Conservation (phyloP, 1,139 yeast genomes). For the Suhomyces anneliseae region DNA sequence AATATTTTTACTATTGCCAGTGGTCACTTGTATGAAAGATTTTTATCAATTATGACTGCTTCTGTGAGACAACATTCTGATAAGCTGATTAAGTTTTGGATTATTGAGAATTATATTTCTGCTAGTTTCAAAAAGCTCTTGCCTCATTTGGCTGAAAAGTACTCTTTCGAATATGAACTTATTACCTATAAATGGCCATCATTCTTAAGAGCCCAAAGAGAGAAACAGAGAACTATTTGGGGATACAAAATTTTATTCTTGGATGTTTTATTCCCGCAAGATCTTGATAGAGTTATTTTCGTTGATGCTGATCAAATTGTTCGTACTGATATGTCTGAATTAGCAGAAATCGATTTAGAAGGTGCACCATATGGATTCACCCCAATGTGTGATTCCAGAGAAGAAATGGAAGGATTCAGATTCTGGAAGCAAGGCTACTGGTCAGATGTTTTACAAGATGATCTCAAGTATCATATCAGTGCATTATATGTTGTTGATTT, state of each 20-base stretch:
- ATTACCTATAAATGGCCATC: constrained; percentile 88
- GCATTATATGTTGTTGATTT: constrained; percentile 84
- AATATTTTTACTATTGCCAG: constrained; percentile 84
- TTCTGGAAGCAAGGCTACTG: constrained; percentile 97
- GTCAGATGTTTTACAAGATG: constrained; percentile 61
- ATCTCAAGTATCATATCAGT: constrained; percentile 74
- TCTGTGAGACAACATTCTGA: constrained; percentile 67
- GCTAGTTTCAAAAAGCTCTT: constrained; percentile 61
- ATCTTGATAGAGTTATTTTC: constrained; percentile 71
- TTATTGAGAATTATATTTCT: constrained; percentile 76
- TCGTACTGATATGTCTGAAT: constrained; percentile 69
- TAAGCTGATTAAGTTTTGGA: constrained; percentile 79
- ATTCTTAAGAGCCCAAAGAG: constrained; percentile 79
- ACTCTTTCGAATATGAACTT: constrained; percentile 66
- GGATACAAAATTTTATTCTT: constrained; percentile 83
- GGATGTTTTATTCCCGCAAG: constrained; percentile 84
- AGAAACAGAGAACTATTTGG: constrained; percentile 79
- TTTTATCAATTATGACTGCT: constrained; percentile 73
- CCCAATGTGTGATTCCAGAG: constrained; percentile 83
- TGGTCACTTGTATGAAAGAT: constrained; percentile 74
- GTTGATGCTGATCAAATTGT: constrained; percentile 86
- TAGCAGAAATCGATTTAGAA: constrained; percentile 62
- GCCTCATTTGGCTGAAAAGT: constrained; percentile 60
- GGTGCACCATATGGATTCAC: constrained; percentile 85
- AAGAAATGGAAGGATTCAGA: constrained; percentile 80